Conservation (phyloP, 1,284 basidiomycete species). For the Anthracocystis walkeri region DNA sequence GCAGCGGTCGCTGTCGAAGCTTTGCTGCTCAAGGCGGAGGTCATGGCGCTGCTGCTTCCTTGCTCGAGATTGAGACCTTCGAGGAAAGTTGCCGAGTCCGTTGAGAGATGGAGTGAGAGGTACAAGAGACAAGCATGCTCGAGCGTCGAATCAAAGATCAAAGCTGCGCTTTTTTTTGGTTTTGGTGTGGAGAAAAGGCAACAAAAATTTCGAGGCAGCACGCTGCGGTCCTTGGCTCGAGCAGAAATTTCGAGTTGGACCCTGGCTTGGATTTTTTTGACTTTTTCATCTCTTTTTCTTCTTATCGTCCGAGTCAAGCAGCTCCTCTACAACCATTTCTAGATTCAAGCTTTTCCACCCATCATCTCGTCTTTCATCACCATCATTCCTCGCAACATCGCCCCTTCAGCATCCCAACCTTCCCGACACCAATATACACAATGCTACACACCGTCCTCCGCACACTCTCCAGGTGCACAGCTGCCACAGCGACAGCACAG, state of each 20-base stretch:
- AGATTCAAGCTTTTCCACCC: background rate
- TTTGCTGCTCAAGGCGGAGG: conserved; percentile 8
- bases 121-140: background rate
- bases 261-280: background rate
- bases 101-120: background rate
- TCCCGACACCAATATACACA: background rate
- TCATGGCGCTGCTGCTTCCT: background rate
- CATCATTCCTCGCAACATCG: conserved; percentile 13
- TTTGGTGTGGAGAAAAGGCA: conserved; percentile 25
- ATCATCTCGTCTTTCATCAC: conserved; percentile 8
- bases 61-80: too few species aligned
- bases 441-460: conserved; percentile 28
- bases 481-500: conserved; percentile 13
- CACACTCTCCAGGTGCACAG: conserved; percentile 19
- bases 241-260: conserved; percentile 7
- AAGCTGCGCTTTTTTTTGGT: background rate
- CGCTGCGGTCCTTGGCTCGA: too few species aligned
- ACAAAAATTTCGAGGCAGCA: conserved; percentile 7
- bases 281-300: conserved; percentile 10
- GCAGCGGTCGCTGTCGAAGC: conserved; percentile 1
- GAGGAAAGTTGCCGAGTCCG: background rate
- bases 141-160: background rate
- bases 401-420: background rate
- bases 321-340: too few species aligned
- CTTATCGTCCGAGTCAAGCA: conserved; percentile 40